Percentiles rank a stretch among this genome's conserved stretches.
phyloP scores from a whole-genome alignment of 768 basidiomycete species.

The Lanmaoa rubissima region DNA sequence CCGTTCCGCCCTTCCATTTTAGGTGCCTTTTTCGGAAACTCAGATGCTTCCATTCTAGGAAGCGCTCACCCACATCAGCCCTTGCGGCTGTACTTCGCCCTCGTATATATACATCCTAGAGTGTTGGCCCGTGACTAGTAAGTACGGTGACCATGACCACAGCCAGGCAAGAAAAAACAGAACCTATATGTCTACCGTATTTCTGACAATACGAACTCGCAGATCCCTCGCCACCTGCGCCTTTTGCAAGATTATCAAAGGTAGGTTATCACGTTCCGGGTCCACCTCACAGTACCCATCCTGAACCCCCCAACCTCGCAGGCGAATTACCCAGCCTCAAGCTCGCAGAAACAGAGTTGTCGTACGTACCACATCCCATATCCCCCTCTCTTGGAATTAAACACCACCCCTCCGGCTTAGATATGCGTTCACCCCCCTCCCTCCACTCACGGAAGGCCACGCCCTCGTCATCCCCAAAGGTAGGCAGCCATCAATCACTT shows the following conservation, averaged over 20 bases:
- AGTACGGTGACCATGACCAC: background rate
- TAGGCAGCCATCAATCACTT: constrained; percentile 29
- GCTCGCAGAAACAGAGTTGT: constrained; percentile 68
- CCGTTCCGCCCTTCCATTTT: too few species aligned
- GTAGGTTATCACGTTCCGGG: constrained; percentile 34
- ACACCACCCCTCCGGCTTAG: constrained; percentile 33
- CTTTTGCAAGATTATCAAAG: constrained; percentile 94
- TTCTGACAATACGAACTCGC: background rate
- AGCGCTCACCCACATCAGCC: background rate
- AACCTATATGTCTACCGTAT: background rate
- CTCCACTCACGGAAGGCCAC: constrained; percentile 83
- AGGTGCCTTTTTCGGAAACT: background rate
- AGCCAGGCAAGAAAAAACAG: constrained; percentile 8
- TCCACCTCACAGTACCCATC: background rate
- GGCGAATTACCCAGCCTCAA: constrained; percentile 88
- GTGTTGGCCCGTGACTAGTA: background rate
- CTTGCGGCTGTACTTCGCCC: too few species aligned
- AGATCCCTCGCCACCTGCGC: constrained; percentile 65
- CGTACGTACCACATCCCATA: constrained; percentile 44
- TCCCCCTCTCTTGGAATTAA: background rate
- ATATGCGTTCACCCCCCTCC: constrained; percentile 88
- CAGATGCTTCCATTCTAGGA: background rate
- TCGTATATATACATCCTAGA: too few species aligned
- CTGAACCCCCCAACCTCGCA: constrained; percentile 26
- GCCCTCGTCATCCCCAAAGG: constrained; percentile 91